Conservation (phyloP, 2,329 filamentous ascomycete genomes). For the Ophiostoma sp. region DNA sequence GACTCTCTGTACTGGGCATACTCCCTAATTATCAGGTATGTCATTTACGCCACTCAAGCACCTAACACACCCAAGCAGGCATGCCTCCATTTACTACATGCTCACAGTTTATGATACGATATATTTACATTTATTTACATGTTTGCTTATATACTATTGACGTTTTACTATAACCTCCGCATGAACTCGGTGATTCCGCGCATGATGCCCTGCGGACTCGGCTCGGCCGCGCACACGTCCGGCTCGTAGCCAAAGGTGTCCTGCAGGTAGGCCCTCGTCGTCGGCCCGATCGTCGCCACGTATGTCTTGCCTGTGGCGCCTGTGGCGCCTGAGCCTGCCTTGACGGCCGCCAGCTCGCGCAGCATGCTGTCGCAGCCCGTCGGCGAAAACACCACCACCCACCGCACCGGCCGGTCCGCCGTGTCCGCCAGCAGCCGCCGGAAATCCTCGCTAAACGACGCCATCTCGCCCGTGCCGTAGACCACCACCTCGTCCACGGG, state of each 20-base stretch:
- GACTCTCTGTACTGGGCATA: background rate
- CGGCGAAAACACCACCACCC: slow-evolving; percentile 72
- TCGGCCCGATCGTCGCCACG: slow-evolving; percentile 88
- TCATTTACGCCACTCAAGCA: background rate
- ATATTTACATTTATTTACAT: background rate
- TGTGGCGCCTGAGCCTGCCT: slow-evolving; percentile 28
- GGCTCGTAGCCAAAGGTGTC: slow-evolving; percentile 61
- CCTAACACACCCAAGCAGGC: background rate
- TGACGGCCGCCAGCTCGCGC: slow-evolving; percentile 37
- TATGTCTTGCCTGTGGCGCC: slow-evolving; percentile 33
- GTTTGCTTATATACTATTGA: background rate
- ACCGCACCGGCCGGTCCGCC: slow-evolving; percentile 43
- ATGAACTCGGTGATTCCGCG: slow-evolving; percentile 57
- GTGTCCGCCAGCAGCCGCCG: slow-evolving; percentile 44
- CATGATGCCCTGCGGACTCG: slow-evolving; percentile 73
- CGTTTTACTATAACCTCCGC: background rate
- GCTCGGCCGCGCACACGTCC: slow-evolving; percentile 74
- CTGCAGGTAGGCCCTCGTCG: slow-evolving; percentile 70
- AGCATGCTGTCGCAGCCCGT: slow-evolving; percentile 60
- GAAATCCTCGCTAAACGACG: slow-evolving; percentile 68
- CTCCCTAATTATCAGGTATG: background rate
- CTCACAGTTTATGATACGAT: background rate
- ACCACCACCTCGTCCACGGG: slow-evolving; percentile 72
- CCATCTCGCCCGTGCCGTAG: slow-evolving; percentile 81
- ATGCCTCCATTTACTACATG: background rate